Evolutionary conservation across 192 early-diverging fungal species (phyloP).

Genomic region (Coemansia asiatica): DNA sequence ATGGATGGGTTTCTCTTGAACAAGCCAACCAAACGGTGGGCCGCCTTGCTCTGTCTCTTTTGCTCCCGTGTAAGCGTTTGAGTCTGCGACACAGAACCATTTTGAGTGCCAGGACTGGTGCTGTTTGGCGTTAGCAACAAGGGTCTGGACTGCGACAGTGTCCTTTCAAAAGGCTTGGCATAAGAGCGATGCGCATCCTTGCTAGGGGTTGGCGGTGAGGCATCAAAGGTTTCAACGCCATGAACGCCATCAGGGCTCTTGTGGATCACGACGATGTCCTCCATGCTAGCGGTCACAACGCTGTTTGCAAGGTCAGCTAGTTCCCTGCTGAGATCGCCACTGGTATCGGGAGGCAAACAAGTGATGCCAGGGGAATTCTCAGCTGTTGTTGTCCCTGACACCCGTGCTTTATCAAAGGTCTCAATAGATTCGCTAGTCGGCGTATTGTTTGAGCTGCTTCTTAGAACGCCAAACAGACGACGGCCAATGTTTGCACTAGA

Average conservation of each 20-base stretch:
- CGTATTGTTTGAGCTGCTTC: slow-evolving; percentile 28
- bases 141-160: neutral
- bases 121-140: neutral
- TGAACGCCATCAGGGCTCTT: slow-evolving; percentile 1
- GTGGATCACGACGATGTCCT: slow-evolving; percentile 19
- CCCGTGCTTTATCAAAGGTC: neutral
- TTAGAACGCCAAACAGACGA: slow-evolving; percentile 40
- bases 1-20: slow-evolving; percentile 53
- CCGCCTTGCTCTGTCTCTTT: slow-evolving; percentile 51
- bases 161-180: neutral
- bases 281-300: slow-evolving; percentile 16
- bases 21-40: slow-evolving; percentile 41
- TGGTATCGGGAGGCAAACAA: neutral
- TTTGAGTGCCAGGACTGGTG: neutral
- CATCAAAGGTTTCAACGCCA: neutral
- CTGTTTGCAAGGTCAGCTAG: neutral
- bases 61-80: slow-evolving; percentile 43
- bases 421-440: neutral
- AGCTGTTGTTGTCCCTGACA: neutral
- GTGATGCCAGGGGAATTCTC: neutral
- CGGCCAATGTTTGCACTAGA: slow-evolving; percentile 38
- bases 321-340: neutral
- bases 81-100: neutral
- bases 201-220: slow-evolving; percentile 32
- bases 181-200: slow-evolving; percentile 33